Evolutionary conservation across 2,329 filamentous ascomycete genomes (phyloP), one percentile per base, ranked within the genome.

Genomic region (Leptographium lundbergii): DNA sequence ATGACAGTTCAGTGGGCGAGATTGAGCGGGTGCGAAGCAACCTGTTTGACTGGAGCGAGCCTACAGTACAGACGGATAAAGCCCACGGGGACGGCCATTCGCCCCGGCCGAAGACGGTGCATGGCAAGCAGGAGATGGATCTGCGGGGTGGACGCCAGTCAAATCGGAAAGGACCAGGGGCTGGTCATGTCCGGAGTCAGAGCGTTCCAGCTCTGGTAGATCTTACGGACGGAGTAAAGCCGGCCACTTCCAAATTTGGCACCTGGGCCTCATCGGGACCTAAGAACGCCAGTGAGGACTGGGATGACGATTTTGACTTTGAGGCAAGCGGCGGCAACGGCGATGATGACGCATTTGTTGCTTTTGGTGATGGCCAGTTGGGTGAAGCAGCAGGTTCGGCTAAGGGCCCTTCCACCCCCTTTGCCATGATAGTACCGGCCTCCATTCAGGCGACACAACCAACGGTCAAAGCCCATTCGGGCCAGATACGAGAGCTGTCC

Each of bases 261-360:
- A 91, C 88, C 1, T 92, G 88, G 88, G 88, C 87, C 2, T 74
- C 90, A 50, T 74, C 90, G 48, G 84, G 86, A n/a, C 85, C 82
- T 62, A 91, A 91, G 70, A 86, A 82, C 19, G 85, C 85, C 13
- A 91, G 86, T 62, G 89, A 95, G 69, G 89, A 94, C 67, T 95
- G 89, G 89, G 89, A 92, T 65, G 88, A 91, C 63, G 89, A 95
- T 69, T 94, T 95, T 65, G 88, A 92, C 61, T 91, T 92, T 68
- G 79, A 77, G 36, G 74, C 73, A 51, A 66, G 71, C n/a, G 69
- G 70, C 45, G 71, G 70, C 39, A 70, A 52, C 13, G 45, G 54
- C 11, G 22, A 29, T 19, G 25, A 60, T 19, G 45, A 45, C 6
- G 57, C 32, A 11, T 57, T 61, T 25, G 60, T 51, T 25, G 47